Evolutionary conservation across 352 stramenopile species (phyloP), one percentile per base, ranked within the genome.

Genomic region (Pythium utonaiense): DNA sequence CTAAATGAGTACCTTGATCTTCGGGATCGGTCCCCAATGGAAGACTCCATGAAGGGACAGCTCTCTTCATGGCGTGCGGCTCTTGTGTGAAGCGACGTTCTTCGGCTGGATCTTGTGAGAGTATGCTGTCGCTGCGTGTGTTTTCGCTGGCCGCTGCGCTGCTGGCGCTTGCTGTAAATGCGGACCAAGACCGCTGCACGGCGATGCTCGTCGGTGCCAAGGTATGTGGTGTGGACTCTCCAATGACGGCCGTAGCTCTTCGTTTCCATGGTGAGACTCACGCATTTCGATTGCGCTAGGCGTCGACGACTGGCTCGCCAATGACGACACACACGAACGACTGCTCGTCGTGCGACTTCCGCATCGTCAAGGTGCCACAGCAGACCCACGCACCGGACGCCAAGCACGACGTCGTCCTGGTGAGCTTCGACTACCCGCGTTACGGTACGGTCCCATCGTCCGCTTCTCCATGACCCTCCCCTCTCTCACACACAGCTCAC

Each of bases 271-370:
- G 0, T 14, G 16, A 53, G 14, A 53, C n/a, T 42, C 48, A 7
- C 21, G 19, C 6, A 30, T 8, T 34, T n/a, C n/a, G 31, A 30
- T 56, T 3, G 9, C 14, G n/a, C 30, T 42, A 91, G 71, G 73
- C 73, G 27, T 88, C 80, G 1, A 86, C 77, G 8, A 91, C 73
- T 16, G 69, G 68, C 0, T 69, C 82, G 14, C 77, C 84, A 21
- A 91, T 93, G 74, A 87, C 81, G 25, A 91, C 84, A 13, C 81
- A 93, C 65, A 88, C 83, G 36, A 86, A 85, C 59, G 83, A 93
- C 66, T 91, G 83, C 67, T 89, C 70, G 45, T 85, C 68, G 24
- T 90, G 83, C 57, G 83, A 90, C 70, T 93, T 90, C 61, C 83
- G 83, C 47, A 80, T 90, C 62, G 73, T 67, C 61, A 91, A 91